Evolutionary conservation across 78 protist genomes (phyloP), one percentile per base, ranked within the genome.

Genomic region (Pigoraptor vietnamica): DNA sequence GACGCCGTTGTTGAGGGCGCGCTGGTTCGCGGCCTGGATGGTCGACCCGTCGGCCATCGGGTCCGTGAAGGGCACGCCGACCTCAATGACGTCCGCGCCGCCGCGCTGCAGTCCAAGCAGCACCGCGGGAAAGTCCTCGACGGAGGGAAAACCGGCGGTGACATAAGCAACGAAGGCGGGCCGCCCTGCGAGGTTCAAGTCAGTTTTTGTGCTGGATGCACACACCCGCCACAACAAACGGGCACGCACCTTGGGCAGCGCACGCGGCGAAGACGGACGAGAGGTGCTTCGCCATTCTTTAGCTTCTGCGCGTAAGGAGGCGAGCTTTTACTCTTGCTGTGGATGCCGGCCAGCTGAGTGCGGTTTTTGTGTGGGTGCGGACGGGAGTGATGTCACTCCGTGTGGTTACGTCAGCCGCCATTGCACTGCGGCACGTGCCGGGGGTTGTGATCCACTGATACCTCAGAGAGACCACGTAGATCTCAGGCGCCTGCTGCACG

Each of bases 41-140:
- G 94, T 90, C 14, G 91, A 82, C 9, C 96, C 96, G 1, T 95
- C 96, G 0, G 96, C 96, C 19, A 92, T 39, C 0, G 96, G 96
- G 33, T 95, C 96, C 24, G 93, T 89, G 94, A 90, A 92, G 14
- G 96, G 96, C 39, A 93, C 89, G 38, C 94, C 93, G 9, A 95
- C 87, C 91, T 97, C 98, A 67, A 97, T 97, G 56, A 97, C 35
- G 83, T 95, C 98, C 23, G 96, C 95, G 79, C 98, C 98, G 6
- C 95, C 96, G 2, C 0, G 90, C 93, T 94, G 92, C 86, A 95
- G 21, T 1, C 67, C 95, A 25, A 91, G 91, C 79, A 96, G 40
- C 2, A 79, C 32, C 0, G 82, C 89, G 23, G 91, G 88, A 1
- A 93, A 92, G 81, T 1, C 55, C 19, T 35, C 93, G n/a, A 21